These are phyloP conservation scores for Scolecobasidium constrictum DNA, from an alignment of 2,329 filamentous ascomycete species.

Conservation along the genomic window DNA sequence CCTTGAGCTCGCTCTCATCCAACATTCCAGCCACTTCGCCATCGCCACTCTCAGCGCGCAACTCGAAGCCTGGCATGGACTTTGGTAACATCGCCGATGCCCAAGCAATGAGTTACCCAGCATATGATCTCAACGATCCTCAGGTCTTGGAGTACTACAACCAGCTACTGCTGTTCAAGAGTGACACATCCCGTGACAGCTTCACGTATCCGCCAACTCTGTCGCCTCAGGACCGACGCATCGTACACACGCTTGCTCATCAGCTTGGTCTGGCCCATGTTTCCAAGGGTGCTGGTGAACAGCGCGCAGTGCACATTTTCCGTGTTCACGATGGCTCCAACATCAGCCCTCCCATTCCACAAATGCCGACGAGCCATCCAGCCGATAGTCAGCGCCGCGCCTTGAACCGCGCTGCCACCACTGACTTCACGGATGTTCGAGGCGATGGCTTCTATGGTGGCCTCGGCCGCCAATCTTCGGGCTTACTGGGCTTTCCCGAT, in stretches of 20 bases:
- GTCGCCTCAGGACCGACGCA: constrained; percentile 72
- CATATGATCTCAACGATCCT: constrained; percentile 86
- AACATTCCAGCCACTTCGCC: constrained; percentile 50
- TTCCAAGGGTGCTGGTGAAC: constrained; percentile 78
- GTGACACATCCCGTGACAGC: constrained; percentile 64
- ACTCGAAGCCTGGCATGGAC: constrained; percentile 30
- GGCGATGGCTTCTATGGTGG: constrained; percentile 65
- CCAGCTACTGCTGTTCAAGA: constrained; percentile 79
- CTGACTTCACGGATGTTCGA: constrained; percentile 80
- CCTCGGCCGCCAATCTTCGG: constrained; percentile 68
- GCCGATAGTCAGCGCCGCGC: constrained; percentile 71
- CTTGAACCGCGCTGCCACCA: constrained; percentile 89
- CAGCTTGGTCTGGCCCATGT: constrained; percentile 87
- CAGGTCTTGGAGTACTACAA: constrained; percentile 81
- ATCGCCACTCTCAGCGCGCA: constrained; percentile 53
- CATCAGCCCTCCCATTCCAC: constrained; percentile 51
- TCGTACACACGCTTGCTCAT: constrained; percentile 88
- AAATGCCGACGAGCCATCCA: constrained; percentile 53
- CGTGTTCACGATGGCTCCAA: constrained; percentile 51
- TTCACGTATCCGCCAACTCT: constrained; percentile 75
- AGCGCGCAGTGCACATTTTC: constrained; percentile 83
- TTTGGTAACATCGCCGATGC: neutral
- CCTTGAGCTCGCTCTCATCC: constrained; percentile 67
- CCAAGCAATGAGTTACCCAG: constrained; percentile 27
- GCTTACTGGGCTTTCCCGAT: constrained; percentile 70